These are phyloP conservation scores for Fusarium odoratissimum DNA, from an alignment of 2,329 filamentous ascomycete genomes.

Conservation along the genomic window DNA sequence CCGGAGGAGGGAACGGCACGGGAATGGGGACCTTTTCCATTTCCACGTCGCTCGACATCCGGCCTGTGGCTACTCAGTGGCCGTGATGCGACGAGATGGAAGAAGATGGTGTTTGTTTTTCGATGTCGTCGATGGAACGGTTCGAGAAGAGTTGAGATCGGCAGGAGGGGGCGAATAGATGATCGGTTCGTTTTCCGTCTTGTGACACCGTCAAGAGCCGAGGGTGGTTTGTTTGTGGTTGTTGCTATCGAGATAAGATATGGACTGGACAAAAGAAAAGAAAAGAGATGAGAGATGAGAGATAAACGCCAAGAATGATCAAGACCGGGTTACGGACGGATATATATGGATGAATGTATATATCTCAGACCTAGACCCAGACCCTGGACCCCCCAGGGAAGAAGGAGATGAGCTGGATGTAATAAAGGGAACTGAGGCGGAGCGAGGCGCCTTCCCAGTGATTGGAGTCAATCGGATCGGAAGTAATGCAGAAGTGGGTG, in stretches of 20 bases:
- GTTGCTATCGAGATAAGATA: constrained; percentile 11
- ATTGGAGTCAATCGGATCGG: constrained; percentile 6
- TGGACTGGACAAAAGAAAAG: background rate
- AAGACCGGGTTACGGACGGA: constrained; percentile 3
- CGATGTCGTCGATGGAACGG: constrained; percentile 1
- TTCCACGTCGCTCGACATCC: constrained; percentile 34
- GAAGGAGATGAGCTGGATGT: constrained; percentile 9
- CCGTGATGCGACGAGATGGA: constrained; percentile 13
- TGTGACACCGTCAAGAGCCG: constrained; percentile 2
- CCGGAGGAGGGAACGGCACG: constrained; percentile 43
- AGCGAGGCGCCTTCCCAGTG: background rate
- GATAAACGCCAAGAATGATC: constrained; percentile 32
- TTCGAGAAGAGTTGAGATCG: constrained; percentile 14
- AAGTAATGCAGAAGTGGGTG: constrained; percentile 8
- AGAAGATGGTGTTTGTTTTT: constrained; percentile 3
- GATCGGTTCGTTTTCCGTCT: constrained; percentile 1
- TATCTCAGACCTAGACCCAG: constrained; percentile 3
- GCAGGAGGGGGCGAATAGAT: constrained; percentile 17
- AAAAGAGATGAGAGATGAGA: constrained; percentile 26
- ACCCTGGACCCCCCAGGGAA: background rate
- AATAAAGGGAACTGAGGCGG: constrained; percentile 16
- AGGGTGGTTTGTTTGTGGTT: background rate
- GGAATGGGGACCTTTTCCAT: constrained; percentile 38
- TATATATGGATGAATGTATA: constrained; percentile 10
- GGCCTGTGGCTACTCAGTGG: constrained; percentile 24